Percentiles rank a stretch among this genome's conserved stretches.
These are phyloP conservation scores for Auricularia auricula-judae DNA, from an alignment of 768 basidiomycete species.

Conservation along the genomic window DNA sequence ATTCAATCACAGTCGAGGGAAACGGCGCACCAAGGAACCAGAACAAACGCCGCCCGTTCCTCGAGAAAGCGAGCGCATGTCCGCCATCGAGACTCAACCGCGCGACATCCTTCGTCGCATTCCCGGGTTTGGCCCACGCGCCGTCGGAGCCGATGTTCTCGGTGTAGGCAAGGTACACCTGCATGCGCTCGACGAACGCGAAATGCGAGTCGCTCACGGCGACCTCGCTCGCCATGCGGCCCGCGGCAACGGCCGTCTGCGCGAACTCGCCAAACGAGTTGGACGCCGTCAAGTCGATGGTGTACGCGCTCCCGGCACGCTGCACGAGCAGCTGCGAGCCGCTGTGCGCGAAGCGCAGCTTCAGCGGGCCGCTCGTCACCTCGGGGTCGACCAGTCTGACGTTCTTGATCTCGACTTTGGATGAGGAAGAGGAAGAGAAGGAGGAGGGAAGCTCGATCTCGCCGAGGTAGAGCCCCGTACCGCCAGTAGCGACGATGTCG, in stretches of 20 bases:
- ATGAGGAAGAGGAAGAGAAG: conserved; percentile 9
- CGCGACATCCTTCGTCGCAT: conserved; percentile 48
- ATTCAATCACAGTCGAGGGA: not conserved
- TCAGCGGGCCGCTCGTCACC: conserved; percentile 32
- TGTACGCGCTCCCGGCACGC: conserved; percentile 36
- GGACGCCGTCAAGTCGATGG: conserved; percentile 17
- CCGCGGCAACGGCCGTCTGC: conserved; percentile 39
- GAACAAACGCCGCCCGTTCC: conserved; percentile 53
- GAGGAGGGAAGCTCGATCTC: conserved; percentile 18
- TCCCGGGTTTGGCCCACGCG: conserved; percentile 62
- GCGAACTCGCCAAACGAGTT: conserved; percentile 17
- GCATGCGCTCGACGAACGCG: conserved; percentile 60
- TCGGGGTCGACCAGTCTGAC: conserved; percentile 41
- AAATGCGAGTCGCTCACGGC: conserved; percentile 28
- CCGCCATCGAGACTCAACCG: conserved; percentile 65
- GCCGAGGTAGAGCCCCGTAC: conserved; percentile 51
- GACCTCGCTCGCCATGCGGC: conserved; percentile 48
- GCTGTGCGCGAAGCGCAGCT: conserved; percentile 45
- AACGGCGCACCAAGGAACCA: conserved; percentile 56
- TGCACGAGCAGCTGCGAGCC: conserved; percentile 45
- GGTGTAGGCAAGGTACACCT: conserved; percentile 49
- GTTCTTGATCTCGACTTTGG: conserved; percentile 33
- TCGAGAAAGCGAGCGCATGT: conserved; percentile 53
- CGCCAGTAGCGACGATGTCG: conserved; percentile 51
- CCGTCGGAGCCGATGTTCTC: conserved; percentile 22